Evolutionary conservation across 2,329 filamentous ascomycete species (phyloP).

Genomic region (Neurospora sp.): DNA sequence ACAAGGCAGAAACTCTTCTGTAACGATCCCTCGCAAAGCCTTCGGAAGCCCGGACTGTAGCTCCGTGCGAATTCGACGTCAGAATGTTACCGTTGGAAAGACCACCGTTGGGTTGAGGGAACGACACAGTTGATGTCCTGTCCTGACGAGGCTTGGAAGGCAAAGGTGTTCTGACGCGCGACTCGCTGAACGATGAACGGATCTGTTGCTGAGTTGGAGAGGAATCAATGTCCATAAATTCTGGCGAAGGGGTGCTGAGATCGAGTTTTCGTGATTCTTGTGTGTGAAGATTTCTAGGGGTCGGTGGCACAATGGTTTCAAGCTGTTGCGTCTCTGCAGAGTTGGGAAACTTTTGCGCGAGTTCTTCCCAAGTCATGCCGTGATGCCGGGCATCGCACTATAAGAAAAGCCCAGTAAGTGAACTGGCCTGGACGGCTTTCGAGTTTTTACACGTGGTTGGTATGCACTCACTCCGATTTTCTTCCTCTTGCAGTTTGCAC

Average conservation of each 20-base stretch:
- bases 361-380: slow-evolving; percentile 52
- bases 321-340: slow-evolving; percentile 39
- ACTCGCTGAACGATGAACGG: slow-evolving; percentile 33
- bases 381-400: slow-evolving; percentile 52
- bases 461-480: slow-evolving; percentile 47
- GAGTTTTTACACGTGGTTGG: neutral
- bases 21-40: slow-evolving; percentile 29
- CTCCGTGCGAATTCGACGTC: neutral
- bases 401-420: slow-evolving; percentile 5
- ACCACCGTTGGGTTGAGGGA: neutral
- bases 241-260: neutral
- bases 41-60: neutral
- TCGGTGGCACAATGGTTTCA: slow-evolving; percentile 30
- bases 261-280: slow-evolving; percentile 31
- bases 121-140: slow-evolving; percentile 32
- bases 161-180: slow-evolving; percentile 45
- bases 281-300: slow-evolving; percentile 34
- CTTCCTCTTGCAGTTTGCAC: slow-evolving; percentile 43
- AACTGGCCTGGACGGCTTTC: slow-evolving; percentile 3
- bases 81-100: neutral
- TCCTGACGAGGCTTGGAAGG: slow-evolving; percentile 47
- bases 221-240: slow-evolving; percentile 43
- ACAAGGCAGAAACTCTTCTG: slow-evolving; percentile 39
- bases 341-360: slow-evolving; percentile 45
- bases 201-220: slow-evolving; percentile 25